Base-by-base conservation (phyloP, 2,329 filamentous ascomycete species). In the Fusarium sp. region DNA sequence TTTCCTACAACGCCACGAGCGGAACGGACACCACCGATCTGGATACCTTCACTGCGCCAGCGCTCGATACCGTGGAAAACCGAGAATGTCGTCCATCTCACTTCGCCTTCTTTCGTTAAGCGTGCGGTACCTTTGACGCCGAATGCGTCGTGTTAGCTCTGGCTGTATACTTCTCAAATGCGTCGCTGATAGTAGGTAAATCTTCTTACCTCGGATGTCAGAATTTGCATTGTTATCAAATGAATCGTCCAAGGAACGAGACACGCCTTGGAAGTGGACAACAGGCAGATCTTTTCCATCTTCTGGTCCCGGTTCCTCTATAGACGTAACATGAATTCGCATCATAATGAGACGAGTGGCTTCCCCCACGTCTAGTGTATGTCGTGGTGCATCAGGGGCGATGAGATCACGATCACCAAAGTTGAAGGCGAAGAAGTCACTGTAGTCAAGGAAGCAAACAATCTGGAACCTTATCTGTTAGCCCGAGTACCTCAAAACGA, bases 41-140 rank as follows among this genome's bases (percentile, higher is more conserved):
- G 92, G 8, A 95, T 83, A 11, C 91, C 88, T 80, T 95, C 92
- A 74, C 89, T 92, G n/a, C 88, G 86, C 92, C 92, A 95, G 24
- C 91, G 83, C 74, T 92, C 89, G 70, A 92, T 85, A 50, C 90
- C 89, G 71, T 85, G 81, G 68, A 85, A 83, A 15, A 93, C 84
- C 3, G 89, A 91, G 56, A 88, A 88, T 0, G 88, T 90, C 3
- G 90, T 92, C 92, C 92, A 95, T 45, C 90, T 83, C 7, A 95
- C 89, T 68, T 94, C 91, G 14, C 91, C 91, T 68, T 92, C 86
- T 14, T 84, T 84, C 0, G 91, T 94, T 70, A 91, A 80, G 14
- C 90, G 83, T 2, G 92, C 91, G 1, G 81, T 85, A 4, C 91
- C 89, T 87, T 75, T 75, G 5, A 69, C 73, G 67, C 59, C 40